Percentiles rank a stretch among this genome's conserved stretches.
Conservation (phyloP, 805 yeast species). For the Cyberlindnera americana region DNA sequence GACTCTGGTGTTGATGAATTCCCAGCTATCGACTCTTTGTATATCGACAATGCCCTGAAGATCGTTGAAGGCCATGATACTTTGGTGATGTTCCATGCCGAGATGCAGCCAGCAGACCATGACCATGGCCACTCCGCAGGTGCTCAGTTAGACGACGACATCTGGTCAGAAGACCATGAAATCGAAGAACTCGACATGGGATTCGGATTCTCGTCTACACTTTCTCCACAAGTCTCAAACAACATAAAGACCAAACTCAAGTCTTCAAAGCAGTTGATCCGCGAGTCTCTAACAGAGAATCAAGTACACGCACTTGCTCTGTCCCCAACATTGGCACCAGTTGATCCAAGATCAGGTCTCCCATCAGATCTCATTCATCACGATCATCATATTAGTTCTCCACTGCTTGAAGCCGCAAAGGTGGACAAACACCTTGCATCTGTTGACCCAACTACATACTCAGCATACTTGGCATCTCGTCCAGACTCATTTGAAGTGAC, state of each 20-base stretch:
- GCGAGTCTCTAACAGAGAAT: conserved; percentile 36
- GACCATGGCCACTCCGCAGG: conserved; percentile 28
- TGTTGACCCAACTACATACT: conserved; percentile 27
- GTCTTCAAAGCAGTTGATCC: conserved; percentile 9
- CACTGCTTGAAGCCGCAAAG: conserved; percentile 41
- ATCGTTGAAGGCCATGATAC: conserved; percentile 61
- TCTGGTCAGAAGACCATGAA: conserved; percentile 17
- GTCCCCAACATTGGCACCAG: conserved; percentile 54
- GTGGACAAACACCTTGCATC: conserved; percentile 36
- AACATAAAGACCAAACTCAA: conserved; percentile 4
- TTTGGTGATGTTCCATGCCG: conserved; percentile 89
- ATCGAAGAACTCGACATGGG: conserved; percentile 25
- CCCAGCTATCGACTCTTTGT: conserved; percentile 68
- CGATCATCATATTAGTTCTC: conserved; percentile 31
- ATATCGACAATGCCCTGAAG: conserved; percentile 66
- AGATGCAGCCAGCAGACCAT: conserved; percentile 55
- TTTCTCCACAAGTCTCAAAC: conserved; percentile 8
- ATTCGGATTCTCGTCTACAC: conserved; percentile 5
- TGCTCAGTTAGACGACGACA: conserved; percentile 7
- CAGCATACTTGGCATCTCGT: conserved; percentile 53
- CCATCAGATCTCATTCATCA: conserved; percentile 31
- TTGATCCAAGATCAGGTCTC: conserved; percentile 54
- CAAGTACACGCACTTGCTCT: conserved; percentile 53
- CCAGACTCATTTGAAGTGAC: conserved; percentile 87
- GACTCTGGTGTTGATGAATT: conserved; percentile 97